Evolutionary conservation across 2,329 filamentous ascomycete species (phyloP), one percentile per base, ranked within the genome.

Genomic region (Thelonectria blattea): DNA sequence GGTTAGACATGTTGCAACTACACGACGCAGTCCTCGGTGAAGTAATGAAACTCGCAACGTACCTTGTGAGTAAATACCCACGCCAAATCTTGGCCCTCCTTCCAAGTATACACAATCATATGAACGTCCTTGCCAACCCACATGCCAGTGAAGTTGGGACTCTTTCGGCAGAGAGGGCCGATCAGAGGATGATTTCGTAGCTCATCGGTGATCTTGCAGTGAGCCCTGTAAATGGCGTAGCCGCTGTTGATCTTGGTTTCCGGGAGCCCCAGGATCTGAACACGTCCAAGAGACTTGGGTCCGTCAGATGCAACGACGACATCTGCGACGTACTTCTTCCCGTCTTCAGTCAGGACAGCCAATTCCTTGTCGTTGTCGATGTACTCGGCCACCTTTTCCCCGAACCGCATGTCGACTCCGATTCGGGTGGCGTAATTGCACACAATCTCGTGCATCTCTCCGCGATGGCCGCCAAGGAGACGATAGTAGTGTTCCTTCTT

Each of bases 371-470:
- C 56, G 17, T 24, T 48, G 18, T 58, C 56, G 3, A 58, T 34
- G 27, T 58, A 58, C 37, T 53, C 27, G 9, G 22, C 42, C 2
- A 58, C 56, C 10, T 39, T 46, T 17, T 48, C 37, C 5, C 45
- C 45, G 27, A 58, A 48, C 12, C 45, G 49, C 49, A 58, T 43
- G 32, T 58, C 42, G 10, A 58, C 49, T 2, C 56, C 56, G 3
- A 58, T 32, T 14, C 39, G 18, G 17, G 15, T 18, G 5, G 56
- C 56, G 24, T 58, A 58, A 27, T 58, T 41, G 45, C 41, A 58
- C 8, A 58, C 56, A 41, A 58, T 58, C 18, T 58, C 56, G 14
- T 58, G 56, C 56, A 58, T 52, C 42, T 47, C 56, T 10, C 56
- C 56, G 11, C 56, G 41, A 22, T 58, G 56, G 18, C 56, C 56